Evolutionary conservation across 495 filamentous ascomycete species (phyloP).

Genomic region (Penicillium canariense): DNA sequence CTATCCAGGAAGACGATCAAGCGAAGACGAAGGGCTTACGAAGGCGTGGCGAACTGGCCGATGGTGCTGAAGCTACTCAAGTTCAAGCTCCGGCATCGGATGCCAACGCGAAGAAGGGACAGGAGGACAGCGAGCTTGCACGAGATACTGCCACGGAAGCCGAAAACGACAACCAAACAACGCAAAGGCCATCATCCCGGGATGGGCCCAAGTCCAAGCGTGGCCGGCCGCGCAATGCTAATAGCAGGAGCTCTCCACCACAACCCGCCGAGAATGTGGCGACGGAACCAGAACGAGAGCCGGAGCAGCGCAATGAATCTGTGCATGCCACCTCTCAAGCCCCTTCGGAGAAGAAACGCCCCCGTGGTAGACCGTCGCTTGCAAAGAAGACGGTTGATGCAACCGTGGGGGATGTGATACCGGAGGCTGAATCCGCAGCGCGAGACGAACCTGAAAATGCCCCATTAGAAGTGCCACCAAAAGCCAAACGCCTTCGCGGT

Average conservation of each 20-base stretch:
- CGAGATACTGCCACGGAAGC: not conserved
- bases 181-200: not conserved
- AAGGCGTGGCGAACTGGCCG: not conserved
- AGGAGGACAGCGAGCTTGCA: not conserved
- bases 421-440: not conserved
- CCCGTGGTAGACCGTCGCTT: constrained; percentile 13
- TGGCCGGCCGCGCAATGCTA: not conserved
- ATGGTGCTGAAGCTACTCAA: not conserved
- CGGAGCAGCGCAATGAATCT: not conserved
- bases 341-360: constrained; percentile 5
- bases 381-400: not conserved
- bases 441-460: not conserved
- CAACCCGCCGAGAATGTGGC: not conserved
- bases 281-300: not conserved
- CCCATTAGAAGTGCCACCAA: not conserved
- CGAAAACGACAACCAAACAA: too few species aligned
- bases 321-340: not conserved
- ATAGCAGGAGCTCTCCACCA: not conserved
- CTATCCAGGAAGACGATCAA: not conserved
- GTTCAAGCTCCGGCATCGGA: not conserved
- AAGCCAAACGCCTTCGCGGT: not conserved
- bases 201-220: not conserved
- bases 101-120: not conserved
- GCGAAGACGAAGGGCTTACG: not conserved
- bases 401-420: not conserved